Conservation (phyloP, 2,329 filamentous ascomycete genomes). For the Trichoderma semiorbis region DNA sequence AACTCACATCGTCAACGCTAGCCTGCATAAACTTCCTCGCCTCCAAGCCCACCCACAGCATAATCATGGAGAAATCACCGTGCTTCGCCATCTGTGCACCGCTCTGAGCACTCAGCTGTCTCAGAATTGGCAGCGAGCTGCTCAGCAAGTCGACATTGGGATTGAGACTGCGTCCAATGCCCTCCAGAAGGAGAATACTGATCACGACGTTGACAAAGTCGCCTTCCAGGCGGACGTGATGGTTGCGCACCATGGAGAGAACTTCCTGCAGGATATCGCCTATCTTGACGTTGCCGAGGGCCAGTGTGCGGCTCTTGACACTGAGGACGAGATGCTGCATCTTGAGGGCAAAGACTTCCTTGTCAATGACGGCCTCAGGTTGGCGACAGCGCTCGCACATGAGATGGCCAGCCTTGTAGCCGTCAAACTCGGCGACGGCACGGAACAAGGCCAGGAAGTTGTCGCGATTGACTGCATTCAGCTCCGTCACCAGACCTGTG, state of each 20-base stretch:
- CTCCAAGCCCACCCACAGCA: constrained; percentile 89
- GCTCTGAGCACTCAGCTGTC: constrained; percentile 78
- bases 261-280: constrained; percentile 92
- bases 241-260: constrained; percentile 81
- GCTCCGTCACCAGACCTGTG: constrained; percentile 88
- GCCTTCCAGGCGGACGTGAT: constrained; percentile 92
- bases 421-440: constrained; percentile 92
- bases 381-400: constrained; percentile 96
- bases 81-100: constrained; percentile 66
- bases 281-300: constrained; percentile 91
- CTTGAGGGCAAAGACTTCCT: constrained; percentile 87
- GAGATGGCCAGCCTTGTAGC: constrained; percentile 87
- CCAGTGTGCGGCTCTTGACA: constrained; percentile 87
- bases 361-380: constrained; percentile 81
- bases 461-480: constrained; percentile 77
- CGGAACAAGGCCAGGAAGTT: constrained; percentile 98
- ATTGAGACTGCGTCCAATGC: constrained; percentile 84
- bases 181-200: constrained; percentile 87
- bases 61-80: constrained; percentile 79
- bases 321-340: constrained; percentile 95
- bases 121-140: constrained; percentile 83
- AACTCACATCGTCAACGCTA: constrained; percentile 77
- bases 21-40: constrained; percentile 85
- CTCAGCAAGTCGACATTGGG: constrained; percentile 82
- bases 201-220: constrained; percentile 99